These are phyloP conservation scores for Colletotrichum camelliae DNA, from an alignment of 2,329 filamentous ascomycete species.

Conservation along the genomic window DNA sequence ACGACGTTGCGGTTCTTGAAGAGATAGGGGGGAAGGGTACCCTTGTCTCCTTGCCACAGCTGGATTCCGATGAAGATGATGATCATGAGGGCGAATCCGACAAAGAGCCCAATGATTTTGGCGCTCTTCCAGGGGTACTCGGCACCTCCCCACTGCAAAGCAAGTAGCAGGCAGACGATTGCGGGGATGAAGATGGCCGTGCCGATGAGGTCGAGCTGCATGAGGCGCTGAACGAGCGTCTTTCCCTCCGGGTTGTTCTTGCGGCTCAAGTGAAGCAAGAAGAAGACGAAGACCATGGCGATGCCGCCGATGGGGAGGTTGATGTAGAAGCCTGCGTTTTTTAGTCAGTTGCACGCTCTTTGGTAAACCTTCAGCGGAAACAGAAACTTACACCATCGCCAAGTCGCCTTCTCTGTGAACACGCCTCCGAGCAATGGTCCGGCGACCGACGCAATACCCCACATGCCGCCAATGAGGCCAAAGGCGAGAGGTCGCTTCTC, in stretches of 20 bases:
- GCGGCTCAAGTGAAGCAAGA: slow-evolving; percentile 43
- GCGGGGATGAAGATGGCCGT: slow-evolving; percentile 56
- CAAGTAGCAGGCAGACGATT: slow-evolving; percentile 58
- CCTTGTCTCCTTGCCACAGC: slow-evolving; percentile 50
- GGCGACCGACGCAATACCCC: slow-evolving; percentile 58
- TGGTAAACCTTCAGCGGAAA: neutral
- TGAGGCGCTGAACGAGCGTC: slow-evolving; percentile 41
- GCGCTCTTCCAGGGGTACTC: slow-evolving; percentile 55
- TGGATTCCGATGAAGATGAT: slow-evolving; percentile 52
- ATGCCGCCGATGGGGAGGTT: slow-evolving; percentile 52
- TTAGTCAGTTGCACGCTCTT: neutral
- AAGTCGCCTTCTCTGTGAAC: slow-evolving; percentile 53
- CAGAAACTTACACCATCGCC: slow-evolving; percentile 50
- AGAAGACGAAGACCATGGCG: slow-evolving; percentile 51
- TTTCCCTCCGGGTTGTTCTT: slow-evolving; percentile 35
- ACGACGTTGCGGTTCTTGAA: slow-evolving; percentile 49
- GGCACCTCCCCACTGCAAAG: slow-evolving; percentile 62
- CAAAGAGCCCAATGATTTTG: slow-evolving; percentile 56
- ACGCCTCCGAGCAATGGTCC: slow-evolving; percentile 57
- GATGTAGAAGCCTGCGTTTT: slow-evolving; percentile 38
- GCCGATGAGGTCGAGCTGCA: slow-evolving; percentile 60
- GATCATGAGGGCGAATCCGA: slow-evolving; percentile 51
- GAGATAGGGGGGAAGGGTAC: slow-evolving; percentile 54
- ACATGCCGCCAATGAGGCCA: slow-evolving; percentile 60
- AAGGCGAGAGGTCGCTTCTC: slow-evolving; percentile 59